A percentile compares a stretch with the other conserved stretches of the same genome.
Conservation (phyloP, 176 grass and related monocot genomes). For the Aegilops speltoides region DNA sequence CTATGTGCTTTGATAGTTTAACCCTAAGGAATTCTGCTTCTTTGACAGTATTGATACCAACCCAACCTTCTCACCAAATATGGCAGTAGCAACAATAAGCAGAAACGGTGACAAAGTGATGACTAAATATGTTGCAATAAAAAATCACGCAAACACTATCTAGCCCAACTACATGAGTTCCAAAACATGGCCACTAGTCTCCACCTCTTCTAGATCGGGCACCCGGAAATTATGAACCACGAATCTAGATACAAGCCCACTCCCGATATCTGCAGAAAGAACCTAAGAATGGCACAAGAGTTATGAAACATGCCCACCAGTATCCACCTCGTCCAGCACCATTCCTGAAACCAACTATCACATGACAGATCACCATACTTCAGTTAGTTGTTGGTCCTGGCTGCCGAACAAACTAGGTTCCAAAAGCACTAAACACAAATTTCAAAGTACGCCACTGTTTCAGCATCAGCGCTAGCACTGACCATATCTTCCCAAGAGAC, state of each 20-base stretch:
- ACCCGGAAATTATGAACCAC: not conserved
- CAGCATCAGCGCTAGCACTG: not conserved
- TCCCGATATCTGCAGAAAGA: not conserved
- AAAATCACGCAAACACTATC: not conserved
- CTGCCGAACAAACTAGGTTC: not conserved
- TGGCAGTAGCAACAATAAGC: not conserved
- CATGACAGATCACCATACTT: not conserved
- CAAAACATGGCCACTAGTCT: not conserved
- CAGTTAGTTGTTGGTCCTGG: not conserved
- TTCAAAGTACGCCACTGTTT: not conserved
- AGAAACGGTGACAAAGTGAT: not conserved
- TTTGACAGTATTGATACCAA: not conserved
- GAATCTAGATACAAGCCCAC: not conserved
- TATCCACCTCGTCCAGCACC: not conserved
- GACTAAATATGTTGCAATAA: not conserved
- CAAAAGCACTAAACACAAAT: not conserved
- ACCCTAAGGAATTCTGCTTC: constrained; percentile 1
- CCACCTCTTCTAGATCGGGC: not conserved
- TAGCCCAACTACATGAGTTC: not conserved
- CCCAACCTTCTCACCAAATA: not conserved
- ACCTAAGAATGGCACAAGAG: not conserved
- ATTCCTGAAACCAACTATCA: not conserved
- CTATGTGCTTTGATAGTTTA: not conserved
- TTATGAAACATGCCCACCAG: not conserved
- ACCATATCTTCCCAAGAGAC: not conserved